Evolutionary conservation across 257 asterid genomes (phyloP), one percentile per base, ranked within the genome.

Genomic region (Anisodus acutangulus): DNA sequence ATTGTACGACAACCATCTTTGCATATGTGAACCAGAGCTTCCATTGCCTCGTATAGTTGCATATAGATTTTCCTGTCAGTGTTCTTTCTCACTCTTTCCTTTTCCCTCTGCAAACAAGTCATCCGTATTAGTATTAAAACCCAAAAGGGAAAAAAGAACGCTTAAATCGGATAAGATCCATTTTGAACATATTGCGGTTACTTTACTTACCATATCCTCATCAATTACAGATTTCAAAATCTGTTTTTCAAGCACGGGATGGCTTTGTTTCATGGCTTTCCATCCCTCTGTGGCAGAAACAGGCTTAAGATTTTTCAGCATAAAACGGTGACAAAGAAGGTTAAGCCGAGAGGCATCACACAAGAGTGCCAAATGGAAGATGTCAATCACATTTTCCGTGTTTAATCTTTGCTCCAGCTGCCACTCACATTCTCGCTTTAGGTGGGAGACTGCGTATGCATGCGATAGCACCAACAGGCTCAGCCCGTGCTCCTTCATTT

Each of bases 21-120:
- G 68, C 94, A 95, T 89, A 93, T 94, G 88, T 95, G 99, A 55
- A 95, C 95, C 6, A 94, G 89, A 17, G 97, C 97, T 86, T 95
- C 99, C 98, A 95, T 95, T 70, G 98, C 97, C 84, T 94, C 99
- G 83, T 90, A 92, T 13, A 95, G 80, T 78, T 92, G 97, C 74
- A 83, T 19, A 86, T 94, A 95, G 0, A 87, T 79, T 79, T 91
- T 89, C 49, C 90, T 90, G 90, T 94, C 95, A 0, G 86, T 83
- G 19, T 35, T 76, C 89, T 94, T 94, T 88, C 95, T 90, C 31
- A 26, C 66, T 88, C 90, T 86, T 68, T 88, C 91, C 87, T 90
- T 90, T 71, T 54, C 85, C 70, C 47, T 84, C 98, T 95, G 95
- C 9, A 87, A 82, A 35, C 49, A 70, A 51, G 41, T 47, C 49